Conservation (phyloP, 768 basidiomycete genomes). For the Amanita pseudoporphyria region DNA sequence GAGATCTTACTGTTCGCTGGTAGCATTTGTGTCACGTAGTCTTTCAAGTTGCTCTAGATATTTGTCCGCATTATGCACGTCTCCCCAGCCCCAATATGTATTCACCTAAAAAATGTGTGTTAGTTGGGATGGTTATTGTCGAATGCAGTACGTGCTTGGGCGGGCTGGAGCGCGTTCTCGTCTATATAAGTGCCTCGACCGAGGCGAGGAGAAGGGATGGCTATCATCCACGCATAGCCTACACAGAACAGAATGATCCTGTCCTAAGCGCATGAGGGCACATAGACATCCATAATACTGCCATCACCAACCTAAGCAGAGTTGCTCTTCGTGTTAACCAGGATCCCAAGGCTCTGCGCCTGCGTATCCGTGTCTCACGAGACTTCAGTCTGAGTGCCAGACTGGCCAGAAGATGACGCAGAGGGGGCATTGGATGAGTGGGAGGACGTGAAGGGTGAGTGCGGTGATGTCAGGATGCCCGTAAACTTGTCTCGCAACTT, state of each 20-base stretch:
- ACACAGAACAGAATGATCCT: conserved; percentile 49
- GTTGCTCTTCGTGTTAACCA: conserved; percentile 25
- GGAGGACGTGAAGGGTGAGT: background rate
- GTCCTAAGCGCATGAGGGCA: background rate
- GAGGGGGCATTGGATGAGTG: background rate
- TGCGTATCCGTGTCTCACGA: conserved; percentile 32
- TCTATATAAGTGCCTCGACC: conserved; percentile 75
- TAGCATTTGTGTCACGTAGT: conserved; percentile 52
- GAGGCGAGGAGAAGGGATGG: conserved; percentile 58
- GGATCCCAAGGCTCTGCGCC: conserved; percentile 29
- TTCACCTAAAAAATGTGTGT: conserved; percentile 50
- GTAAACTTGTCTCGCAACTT: conserved; percentile 6
- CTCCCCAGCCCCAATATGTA: conserved; percentile 85
- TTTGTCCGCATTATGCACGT: conserved; percentile 81
- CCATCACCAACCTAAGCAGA: conserved; percentile 25
- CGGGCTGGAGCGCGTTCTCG: conserved; percentile 93
- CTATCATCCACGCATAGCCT: conserved; percentile 80
- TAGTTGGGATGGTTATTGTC: background rate
- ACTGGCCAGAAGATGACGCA: background rate
- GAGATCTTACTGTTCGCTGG: conserved; percentile 57
- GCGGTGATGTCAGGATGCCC: no score
- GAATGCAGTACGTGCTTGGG: conserved; percentile 45
- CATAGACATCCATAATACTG: background rate
- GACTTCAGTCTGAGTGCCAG: conserved; percentile 9
- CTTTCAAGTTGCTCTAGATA: conserved; percentile 64